Evolutionary conservation across 495 filamentous ascomycete species (phyloP), one percentile per base, ranked within the genome.

Genomic region (Pyronema domesticum): DNA sequence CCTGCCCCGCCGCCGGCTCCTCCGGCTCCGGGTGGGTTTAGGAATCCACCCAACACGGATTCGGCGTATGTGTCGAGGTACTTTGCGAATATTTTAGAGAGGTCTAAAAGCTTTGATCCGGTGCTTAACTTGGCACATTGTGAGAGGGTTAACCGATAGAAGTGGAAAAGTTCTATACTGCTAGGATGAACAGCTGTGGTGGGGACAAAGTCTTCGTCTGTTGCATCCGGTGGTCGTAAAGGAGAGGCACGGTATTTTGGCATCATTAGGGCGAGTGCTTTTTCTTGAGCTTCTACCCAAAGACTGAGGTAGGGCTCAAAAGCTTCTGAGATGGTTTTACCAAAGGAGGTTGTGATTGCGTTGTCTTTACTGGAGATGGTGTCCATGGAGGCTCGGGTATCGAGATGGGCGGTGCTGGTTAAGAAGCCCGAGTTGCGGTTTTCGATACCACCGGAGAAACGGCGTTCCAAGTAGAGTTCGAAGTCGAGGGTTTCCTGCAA

Each of bases 121-220:
- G 88, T 94, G 0, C 91, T 95, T 1, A 98, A 77, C 68, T 95
- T 96, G 9, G 93, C 87, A 65, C 91, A 98, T 69, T 96, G 93
- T 4, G 87, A 83, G 11, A 98, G 71, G 3, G 85, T 85, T 43
- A 85, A 75, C 39, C 93, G 84, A 67, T 98, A 98, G 61, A 95
- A 94, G 57, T 89, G 86, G 69, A 98, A 98, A 9, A 98, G 79
- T 63, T 98, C 91, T 46, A 89, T 95, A 3, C 93, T 95, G 0
- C 89, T 95, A 1, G 86, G 73, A 42, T 94, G 85, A 51, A 65
- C 91, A 4, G 57, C 48, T n/a, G 80, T 76, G 62, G 94, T 83
- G 0, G 85, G 73, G 37, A 85, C 83, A 69, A 96, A 95, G 47
- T 98, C 91, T 65, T 98, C 91, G 44, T 95, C 89, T 61, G 94